Base-by-base conservation (phyloP, 148 eudicot species). In the Camellia japonica region DNA sequence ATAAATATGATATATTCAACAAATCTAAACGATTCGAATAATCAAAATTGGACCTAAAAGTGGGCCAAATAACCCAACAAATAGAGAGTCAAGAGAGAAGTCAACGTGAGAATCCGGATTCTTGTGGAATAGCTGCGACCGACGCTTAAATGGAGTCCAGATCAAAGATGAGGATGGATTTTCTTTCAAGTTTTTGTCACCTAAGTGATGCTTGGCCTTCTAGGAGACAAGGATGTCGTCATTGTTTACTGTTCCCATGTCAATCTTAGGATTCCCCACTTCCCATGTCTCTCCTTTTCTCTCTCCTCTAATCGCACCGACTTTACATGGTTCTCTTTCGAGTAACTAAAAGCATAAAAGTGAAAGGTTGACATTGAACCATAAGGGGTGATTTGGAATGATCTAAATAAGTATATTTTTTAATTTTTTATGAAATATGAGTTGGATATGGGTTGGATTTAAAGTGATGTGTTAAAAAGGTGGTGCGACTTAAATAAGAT, bases 231-330 rank as follows among this genome's bases (percentile, higher is more conserved):
- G 62, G 81, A 82, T 83, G 71, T 79, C 56, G 81, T 87, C 87
- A 87, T 65, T 76, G 12, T 81, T 72, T 61, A 86, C 89, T 86
- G 88, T 80, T 86, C 80, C 80, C 79, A 75, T 87, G 85, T 84
- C 83, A 68, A 83, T 84, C 89, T 87, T 87, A 85, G 86, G 88
- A 86, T 89, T 82, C 92, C 38, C 91, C 89, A 87, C 90, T 10
- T 30, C 70, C 30, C 30, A 23, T 23, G 30, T 23, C 30, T 38
- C 70, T 15, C n/a, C n/a, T n/a, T n/a, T n/a, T n/a, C n/a, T n/a
- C n/a, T n/a, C n/a, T n/a, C 68, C 66, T 81, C 82, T 76, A 59
- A 71, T 79, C 71, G 64, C 68, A 38, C 78, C 80, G 76, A 82
- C 85, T 87, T 87, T 83, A 78, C 79, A 65, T 81, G 84, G 85